Base-by-base conservation (phyloP, 2,329 filamentous ascomycete species). In the Aspergillus sp. region DNA sequence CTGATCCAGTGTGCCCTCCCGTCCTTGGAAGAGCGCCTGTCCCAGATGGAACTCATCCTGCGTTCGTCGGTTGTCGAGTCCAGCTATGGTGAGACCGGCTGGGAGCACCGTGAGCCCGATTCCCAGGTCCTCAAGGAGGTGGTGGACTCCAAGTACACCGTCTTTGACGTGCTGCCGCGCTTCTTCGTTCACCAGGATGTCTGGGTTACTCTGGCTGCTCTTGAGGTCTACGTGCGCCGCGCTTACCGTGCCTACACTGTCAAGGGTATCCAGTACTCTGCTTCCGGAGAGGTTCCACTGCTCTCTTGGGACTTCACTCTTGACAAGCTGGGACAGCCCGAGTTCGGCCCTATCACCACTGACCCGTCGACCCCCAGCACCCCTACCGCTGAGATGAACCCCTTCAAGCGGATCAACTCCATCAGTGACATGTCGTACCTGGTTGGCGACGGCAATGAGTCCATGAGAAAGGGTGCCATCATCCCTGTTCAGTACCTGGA, bases 21-120 rank as follows among this genome's bases (percentile, higher is more conserved):
- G 17, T 99, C 95, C 3, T 84, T 99, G 19, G 95, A 98, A 78
- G 95, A 99, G 84, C 89, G 95, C 69, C 91, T 91, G 25, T 86
- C 90, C 6, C 95, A 99, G 81, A 97, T 99, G 94, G 95, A 98
- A 82, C 94, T 98, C 78, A 99, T 99, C 66, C 84, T 99, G 58
- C 91, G 93, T 61, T 97, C 94, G 25, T 94, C 95, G 0, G 95
- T 99, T 21, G 87, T 97, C 7, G 92, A 99, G 78, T 97, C 93
- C n/a, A 89, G 91, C 68, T 99, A 99, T 72, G 95, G 95, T 61
- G 95, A 99, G 84, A 93, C 91, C 62, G 93, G 94, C 55, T 97
- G 91, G 91, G 94, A 97, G 65, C 95, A 99, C 80, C 86, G 95
- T 67, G 91, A 97, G 78, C 95, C 95, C 51, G 91, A 90, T 78